Conservation (phyloP, 2,329 filamentous ascomycete genomes). For the Sporothrix schenckii region DNA sequence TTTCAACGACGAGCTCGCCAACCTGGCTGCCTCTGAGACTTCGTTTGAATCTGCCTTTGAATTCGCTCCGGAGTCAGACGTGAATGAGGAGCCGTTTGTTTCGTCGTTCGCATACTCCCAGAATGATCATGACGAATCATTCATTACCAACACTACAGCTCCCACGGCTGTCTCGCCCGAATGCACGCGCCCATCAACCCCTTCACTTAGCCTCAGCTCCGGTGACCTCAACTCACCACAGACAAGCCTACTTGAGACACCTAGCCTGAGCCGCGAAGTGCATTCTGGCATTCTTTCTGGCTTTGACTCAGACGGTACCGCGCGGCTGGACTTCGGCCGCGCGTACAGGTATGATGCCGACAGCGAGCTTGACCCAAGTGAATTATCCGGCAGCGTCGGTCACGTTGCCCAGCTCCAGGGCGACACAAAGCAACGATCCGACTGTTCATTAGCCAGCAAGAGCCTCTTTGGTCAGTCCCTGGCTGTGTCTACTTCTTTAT, state of each 20-base stretch:
- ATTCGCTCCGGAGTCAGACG: background rate
- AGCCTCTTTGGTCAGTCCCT: background rate
- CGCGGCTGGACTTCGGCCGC: background rate
- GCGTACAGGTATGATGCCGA: slow-evolving; percentile 21
- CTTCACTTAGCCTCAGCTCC: slow-evolving; percentile 28
- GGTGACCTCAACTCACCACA: slow-evolving; percentile 27
- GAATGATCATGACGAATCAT: slow-evolving; percentile 4
- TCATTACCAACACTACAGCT: slow-evolving; percentile 2
- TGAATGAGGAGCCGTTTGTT: slow-evolving; percentile 16
- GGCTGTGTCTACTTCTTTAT: background rate
- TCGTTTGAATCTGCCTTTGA: slow-evolving; percentile 9
- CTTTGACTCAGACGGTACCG: slow-evolving; percentile 18
- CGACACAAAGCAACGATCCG: background rate
- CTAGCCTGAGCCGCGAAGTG: background rate
- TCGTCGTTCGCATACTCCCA: background rate
- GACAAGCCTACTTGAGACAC: slow-evolving; percentile 29
- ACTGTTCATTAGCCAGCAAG: background rate
- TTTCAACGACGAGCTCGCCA: background rate
- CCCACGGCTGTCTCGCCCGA: slow-evolving; percentile 1
- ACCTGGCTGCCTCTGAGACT: background rate
- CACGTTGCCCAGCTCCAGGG: background rate
- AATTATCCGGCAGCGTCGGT: background rate
- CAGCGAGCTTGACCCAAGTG: slow-evolving; percentile 2
- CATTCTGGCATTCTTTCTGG: slow-evolving; percentile 4
- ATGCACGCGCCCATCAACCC: slow-evolving; percentile 28